Evolutionary conservation across 257 asterid genomes (phyloP), one percentile per base, ranked within the genome.

Genomic region (Schizonepeta tenuifolia): DNA sequence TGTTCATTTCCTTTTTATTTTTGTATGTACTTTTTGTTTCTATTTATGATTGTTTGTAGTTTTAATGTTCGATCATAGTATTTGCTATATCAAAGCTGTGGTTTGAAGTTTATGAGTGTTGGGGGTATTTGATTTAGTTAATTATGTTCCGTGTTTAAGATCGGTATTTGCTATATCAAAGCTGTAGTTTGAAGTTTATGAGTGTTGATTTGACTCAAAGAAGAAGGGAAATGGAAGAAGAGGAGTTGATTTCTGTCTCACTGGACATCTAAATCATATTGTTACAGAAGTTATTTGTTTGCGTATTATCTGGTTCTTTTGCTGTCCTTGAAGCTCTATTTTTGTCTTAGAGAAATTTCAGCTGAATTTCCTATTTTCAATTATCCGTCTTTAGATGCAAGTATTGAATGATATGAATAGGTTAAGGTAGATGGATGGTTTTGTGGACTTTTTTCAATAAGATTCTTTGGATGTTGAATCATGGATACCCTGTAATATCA

Each of bases 31-130:
- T 53, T 53, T 10, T 50, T 11, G 24, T 15, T 17, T 1, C 13
- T 13, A 4, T 5, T 62, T 13, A 17, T 60, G 33, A 71, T 44
- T 9, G 41, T 22, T 24, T 59, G 0, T 12, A 14, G 24, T 26
- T 15, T 74, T 73, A 3, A 41, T 21, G 69, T 2, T 38, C 43
- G 43, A 22, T 43, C 15, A 7, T 47, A n/a, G n/a, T n/a, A 40
- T 67, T 56, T 57, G 62, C 66, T 28, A 6, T 40, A 14, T 43
- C 8, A 53, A 40, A 49, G 66, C 41, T 73, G 63, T 54, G 57
- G 7, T 66, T 31, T 58, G 44, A 28, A 59, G 20, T 2, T 67
- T 31, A 49, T 64, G 65, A 50, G 35, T 47, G 66, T 36, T 58
- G 40, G 72, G 35, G 31, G 36, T 71, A 58, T 62, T 54, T 33